Conservation (phyloP, 139 green algal species). For the Tetratostichococcus sp. region DNA sequence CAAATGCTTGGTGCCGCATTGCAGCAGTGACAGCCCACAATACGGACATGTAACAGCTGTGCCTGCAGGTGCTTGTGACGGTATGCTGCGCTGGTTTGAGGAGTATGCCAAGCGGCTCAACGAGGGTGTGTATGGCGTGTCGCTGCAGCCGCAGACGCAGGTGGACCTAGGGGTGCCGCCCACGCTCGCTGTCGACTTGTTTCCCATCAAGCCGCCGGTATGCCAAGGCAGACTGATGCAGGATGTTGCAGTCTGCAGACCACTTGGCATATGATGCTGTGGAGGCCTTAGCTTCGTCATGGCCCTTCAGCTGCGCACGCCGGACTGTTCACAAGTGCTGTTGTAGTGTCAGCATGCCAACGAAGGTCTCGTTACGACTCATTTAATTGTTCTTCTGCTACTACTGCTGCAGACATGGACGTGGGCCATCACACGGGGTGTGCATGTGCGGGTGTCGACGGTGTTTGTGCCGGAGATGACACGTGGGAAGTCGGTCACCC, state of each 20-base stretch:
- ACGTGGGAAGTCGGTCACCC: background rate
- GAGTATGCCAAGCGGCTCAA: background rate
- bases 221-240: too few relatives aligned
- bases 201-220: background rate
- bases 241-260: background rate
- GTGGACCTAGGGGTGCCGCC: background rate
- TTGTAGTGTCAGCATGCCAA: too few relatives aligned
- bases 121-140: background rate
- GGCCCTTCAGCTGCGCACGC: too few relatives aligned
- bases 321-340: too few relatives aligned
- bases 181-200: background rate
- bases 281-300: too few relatives aligned
- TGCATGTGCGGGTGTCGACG: conserved; percentile 39
- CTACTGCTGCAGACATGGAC: background rate
- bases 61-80: background rate
- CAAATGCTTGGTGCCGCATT: too few relatives aligned
- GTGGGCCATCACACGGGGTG: conserved; percentile 45
- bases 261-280: too few relatives aligned
- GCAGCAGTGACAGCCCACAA: too few relatives aligned
- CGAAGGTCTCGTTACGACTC: too few relatives aligned
- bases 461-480: conserved; percentile 53
- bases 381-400: too few relatives aligned
- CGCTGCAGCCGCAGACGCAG: background rate
- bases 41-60: too few relatives aligned
- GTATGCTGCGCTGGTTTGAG: background rate